Base-by-base conservation (phyloP, 139 green algal species). In the Chlorella sp. region DNA sequence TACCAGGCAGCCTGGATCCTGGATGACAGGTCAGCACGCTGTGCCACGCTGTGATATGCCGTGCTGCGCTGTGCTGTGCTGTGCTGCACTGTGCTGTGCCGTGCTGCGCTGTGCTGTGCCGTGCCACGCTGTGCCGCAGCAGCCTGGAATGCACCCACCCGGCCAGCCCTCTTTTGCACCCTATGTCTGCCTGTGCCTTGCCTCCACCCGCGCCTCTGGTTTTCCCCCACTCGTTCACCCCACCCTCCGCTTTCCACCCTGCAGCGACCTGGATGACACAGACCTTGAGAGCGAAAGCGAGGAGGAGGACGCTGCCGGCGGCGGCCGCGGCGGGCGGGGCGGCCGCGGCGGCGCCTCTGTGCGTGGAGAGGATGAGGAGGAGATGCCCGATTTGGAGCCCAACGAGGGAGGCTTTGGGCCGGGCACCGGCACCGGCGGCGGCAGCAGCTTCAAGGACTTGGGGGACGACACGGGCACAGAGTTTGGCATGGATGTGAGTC, bases 1-100 rank as follows among this genome's bases (percentile, higher is more conserved):
- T 99, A 99, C 92, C 97, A 99, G 92, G 97, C 97, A 9, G 96
- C 96, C 34, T 99, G 97, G 97, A 97, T 99, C 82, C 81, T 97
- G 22, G 96, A 95, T 15, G 91, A 94, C 78, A 85, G 88, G 88
- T 88, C 66, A 22, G 76, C 16, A 34, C 60, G 34, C 32, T 28
- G 69, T n/a, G 64, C 64, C 2, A 14, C 64, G 64, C 64, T 26
- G 64, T 71, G 5, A 9, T 26, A 2, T 24, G 69, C 48, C 9
- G 7, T 57, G 48, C 48, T 57, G 7, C 9, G 48, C 48, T 57
- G 48, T 57, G 9, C n/a, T 77, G 64, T 71, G 64, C 64, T 26
- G 64, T 14, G 64, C 64, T 26, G 64, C 22, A 14, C 64, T 26
- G 64, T 3, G 69, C 9, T 57, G 48, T 57, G 48, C 48, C 3